Percentiles rank a stretch among this genome's conserved stretches.
These are phyloP conservation scores for Dryadomyces quercivorus DNA, from an alignment of 2,329 filamentous ascomycete genomes.

Conservation along the genomic window DNA sequence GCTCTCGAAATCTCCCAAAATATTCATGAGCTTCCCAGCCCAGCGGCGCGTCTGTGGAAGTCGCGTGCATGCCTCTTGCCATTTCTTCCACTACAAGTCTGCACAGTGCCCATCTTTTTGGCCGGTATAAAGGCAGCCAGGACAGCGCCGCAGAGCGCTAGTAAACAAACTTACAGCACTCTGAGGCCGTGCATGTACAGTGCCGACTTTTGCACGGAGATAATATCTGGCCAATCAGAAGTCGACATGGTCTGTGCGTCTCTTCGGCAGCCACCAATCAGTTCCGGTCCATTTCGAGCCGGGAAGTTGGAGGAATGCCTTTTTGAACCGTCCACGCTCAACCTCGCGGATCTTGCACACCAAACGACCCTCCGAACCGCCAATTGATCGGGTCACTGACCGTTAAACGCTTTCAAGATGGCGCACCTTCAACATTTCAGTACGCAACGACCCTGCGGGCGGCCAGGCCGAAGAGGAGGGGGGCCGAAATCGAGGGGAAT, in stretches of 20 bases:
- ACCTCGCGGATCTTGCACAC: not conserved
- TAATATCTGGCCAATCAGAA: constrained; percentile 2
- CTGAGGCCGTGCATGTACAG: not conserved
- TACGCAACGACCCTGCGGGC: constrained; percentile 15
- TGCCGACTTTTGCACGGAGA: not conserved
- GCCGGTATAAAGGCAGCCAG: not conserved
- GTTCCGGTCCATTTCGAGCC: constrained; percentile 9
- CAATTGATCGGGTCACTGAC: constrained; percentile 4
- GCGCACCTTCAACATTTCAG: constrained; percentile 30
- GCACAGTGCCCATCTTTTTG: not conserved
- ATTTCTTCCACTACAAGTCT: not conserved
- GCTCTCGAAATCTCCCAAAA: not conserved
- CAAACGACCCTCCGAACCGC: not conserved
- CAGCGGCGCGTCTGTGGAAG: constrained; percentile 6
- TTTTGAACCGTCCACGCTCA: not conserved
- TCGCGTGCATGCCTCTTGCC: not conserved
- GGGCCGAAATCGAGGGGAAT: not conserved
- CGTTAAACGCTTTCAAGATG: constrained; percentile 22
- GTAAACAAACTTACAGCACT: not conserved
- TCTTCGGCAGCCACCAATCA: constrained; percentile 10
- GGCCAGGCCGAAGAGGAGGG: not conserved
- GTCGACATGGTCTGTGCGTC: not conserved
- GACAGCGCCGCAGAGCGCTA: not conserved
- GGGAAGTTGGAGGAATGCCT: not conserved
- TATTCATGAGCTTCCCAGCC: not conserved